Percentiles rank a stretch among this genome's conserved stretches.
These are phyloP conservation scores for Penicillium sp. DNA, from an alignment of 2,329 filamentous ascomycete genomes.

Conservation along the genomic window DNA sequence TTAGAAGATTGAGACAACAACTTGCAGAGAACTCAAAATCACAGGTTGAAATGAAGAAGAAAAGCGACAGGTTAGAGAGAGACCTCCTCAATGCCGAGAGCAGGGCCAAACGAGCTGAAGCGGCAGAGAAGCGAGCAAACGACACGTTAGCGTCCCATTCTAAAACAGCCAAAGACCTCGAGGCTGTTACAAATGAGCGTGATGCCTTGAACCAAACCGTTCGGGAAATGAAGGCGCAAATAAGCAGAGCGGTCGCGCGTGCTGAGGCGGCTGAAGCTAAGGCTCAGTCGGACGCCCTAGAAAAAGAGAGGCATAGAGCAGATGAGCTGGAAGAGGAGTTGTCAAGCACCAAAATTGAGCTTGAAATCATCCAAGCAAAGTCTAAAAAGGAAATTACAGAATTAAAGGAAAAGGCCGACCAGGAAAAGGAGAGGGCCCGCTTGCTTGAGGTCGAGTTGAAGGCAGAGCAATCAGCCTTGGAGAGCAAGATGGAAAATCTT, in stretches of 20 bases:
- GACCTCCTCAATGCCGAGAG: constrained; percentile 52
- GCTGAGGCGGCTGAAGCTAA: constrained; percentile 68
- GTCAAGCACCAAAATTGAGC: constrained; percentile 69
- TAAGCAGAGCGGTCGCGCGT: constrained; percentile 67
- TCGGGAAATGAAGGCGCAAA: constrained; percentile 67
- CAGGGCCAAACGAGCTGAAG: constrained; percentile 62
- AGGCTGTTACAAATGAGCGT: constrained; percentile 63
- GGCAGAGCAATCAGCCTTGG: constrained; percentile 73
- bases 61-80: constrained; percentile 62
- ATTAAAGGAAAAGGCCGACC: constrained; percentile 70
- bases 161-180: constrained; percentile 59
- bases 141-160: constrained; percentile 57
- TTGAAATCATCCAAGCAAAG: constrained; percentile 71
- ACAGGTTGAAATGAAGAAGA: constrained; percentile 53
- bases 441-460: constrained; percentile 75
- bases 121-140: constrained; percentile 56
- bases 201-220: constrained; percentile 66
- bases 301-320: constrained; percentile 61
- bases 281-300: constrained; percentile 66
- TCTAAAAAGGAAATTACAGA: constrained; percentile 69
- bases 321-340: constrained; percentile 66
- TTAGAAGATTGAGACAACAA: constrained; percentile 72
- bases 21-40: constrained; percentile 54
- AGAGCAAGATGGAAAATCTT: constrained; percentile 87
- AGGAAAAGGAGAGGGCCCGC: constrained; percentile 69